Base-by-base conservation (phyloP, 192 early-diverging fungal species). In the Paraglomus brasilianum region DNA sequence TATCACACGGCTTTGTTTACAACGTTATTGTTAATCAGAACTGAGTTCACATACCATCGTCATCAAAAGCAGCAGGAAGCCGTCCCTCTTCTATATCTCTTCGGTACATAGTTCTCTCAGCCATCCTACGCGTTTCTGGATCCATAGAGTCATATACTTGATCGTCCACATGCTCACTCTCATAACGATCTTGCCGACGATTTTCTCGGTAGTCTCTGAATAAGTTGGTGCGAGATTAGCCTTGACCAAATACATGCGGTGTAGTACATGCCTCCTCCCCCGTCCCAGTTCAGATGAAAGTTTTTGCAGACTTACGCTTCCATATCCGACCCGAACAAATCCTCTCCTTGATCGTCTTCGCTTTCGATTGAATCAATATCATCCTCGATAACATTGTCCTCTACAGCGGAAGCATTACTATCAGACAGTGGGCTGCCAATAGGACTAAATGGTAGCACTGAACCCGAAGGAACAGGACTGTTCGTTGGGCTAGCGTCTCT, bases 21-120 rank as follows among this genome's bases (percentile, higher is more conserved):
- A 40, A 17, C 1, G 21, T 10, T 17, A 52, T 38, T 6, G 38
- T 44, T 19, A 40, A 39, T 77, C 44, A 81, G 14, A 2, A 5
- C 45, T n/a, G 22, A 69, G 21, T 59, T 19, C 46, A 43, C 66
- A 72, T 75, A 85, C 51, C 86, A 77, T 91, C 95, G 76, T 97
- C 91, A 82, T 95, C 77, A 73, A 92, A 95, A 7, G 93, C 95
- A 51, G 87, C 87, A 5, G 95, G 90, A 19, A 95, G 85, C n/a
- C 90, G 83, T n/a, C 92, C 96, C 42, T 85, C 83, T 15, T 83
- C 66, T 19, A 80, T 79, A 72, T 98, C 96, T 22, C 96, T 85
- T 67, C 91, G 75, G 43, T 86, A 79, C 81, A 98, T 80, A 55
- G 84, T 82, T 10, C 84, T 86, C 73, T 97, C 95, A 45, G 92